Percentiles rank a stretch among this genome's conserved stretches.
Conservation (phyloP, 2,329 filamentous ascomycete genomes). For the Diatrype stigma region DNA sequence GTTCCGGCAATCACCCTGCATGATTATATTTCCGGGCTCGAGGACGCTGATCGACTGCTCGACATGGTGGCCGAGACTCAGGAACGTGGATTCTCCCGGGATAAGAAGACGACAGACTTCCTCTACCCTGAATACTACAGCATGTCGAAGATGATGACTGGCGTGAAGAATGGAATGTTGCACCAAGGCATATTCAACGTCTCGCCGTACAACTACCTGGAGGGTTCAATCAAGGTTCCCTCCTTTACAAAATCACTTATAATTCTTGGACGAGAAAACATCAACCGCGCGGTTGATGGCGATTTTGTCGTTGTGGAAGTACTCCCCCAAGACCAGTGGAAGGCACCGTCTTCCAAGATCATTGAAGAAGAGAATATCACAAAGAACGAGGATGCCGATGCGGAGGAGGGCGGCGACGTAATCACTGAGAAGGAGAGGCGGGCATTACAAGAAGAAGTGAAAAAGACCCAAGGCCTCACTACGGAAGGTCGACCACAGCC, state of each 20-base stretch:
- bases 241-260: conserved; percentile 87
- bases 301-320: conserved; percentile 93
- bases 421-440: conserved; percentile 83
- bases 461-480: conserved; percentile 72
- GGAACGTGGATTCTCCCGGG: conserved; percentile 60
- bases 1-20: conserved; percentile 65
- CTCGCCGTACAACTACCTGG: conserved; percentile 95
- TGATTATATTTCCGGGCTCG: conserved; percentile 79
- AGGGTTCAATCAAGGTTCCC: conserved; percentile 85
- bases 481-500: conserved; percentile 79
- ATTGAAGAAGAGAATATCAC: conserved; percentile 91
- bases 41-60: conserved; percentile 78
- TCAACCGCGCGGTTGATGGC: conserved; percentile 88
- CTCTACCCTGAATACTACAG: conserved; percentile 89
- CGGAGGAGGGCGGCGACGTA: conserved; percentile 69
- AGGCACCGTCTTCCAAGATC: conserved; percentile 89
- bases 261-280: conserved; percentile 88
- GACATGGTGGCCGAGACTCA: conserved; percentile 88
- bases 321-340: conserved; percentile 93
- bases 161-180: conserved; percentile 79
- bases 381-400: conserved; percentile 89
- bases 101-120: conserved; percentile 60
- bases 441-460: conserved; percentile 87
- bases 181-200: conserved; percentile 96
- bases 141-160: conserved; percentile 90